Evolutionary conservation across 2,329 filamentous ascomycete species (phyloP).

Genomic region (Aspergillus sp.): DNA sequence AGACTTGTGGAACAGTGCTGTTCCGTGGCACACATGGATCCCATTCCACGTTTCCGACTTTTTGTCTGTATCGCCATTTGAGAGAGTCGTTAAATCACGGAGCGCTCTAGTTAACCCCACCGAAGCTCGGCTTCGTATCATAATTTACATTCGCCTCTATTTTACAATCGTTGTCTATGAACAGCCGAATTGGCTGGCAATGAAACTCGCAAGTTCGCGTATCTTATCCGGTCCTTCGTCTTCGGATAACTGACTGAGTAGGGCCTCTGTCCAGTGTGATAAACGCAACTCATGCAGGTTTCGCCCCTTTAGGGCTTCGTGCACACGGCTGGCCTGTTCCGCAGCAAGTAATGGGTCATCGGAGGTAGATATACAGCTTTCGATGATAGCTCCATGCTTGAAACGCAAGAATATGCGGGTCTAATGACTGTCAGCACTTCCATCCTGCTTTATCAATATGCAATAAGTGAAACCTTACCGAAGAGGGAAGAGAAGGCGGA

Average conservation of each 20-base stretch:
- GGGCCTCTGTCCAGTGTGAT: conserved; percentile 27
- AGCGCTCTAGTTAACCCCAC: too few relatives aligned
- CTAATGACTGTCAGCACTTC: conserved; percentile 22
- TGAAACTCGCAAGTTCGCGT: conserved; percentile 26
- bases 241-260: conserved; percentile 20
- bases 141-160: not conserved
- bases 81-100: not conserved
- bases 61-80: not conserved
- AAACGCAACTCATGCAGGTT: conserved; percentile 51
- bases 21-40: too few relatives aligned
- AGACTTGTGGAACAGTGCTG: too few relatives aligned
- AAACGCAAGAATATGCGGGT: conserved; percentile 43
- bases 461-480: conserved; percentile 36
- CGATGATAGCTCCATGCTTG: conserved; percentile 42
- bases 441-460: not conserved
- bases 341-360: conserved; percentile 30
- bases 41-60: too few relatives aligned
- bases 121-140: too few relatives aligned
- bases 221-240: conserved; percentile 17
- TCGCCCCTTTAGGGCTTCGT: conserved; percentile 36
- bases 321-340: conserved; percentile 33
- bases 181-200: conserved; percentile 28
- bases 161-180: conserved; percentile 1
- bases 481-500: conserved; percentile 49
- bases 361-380: conserved; percentile 41